Evolutionary conservation across 2,329 filamentous ascomycete species (phyloP), one percentile per base, ranked within the genome.

Genomic region (Alternaria infectoria): DNA sequence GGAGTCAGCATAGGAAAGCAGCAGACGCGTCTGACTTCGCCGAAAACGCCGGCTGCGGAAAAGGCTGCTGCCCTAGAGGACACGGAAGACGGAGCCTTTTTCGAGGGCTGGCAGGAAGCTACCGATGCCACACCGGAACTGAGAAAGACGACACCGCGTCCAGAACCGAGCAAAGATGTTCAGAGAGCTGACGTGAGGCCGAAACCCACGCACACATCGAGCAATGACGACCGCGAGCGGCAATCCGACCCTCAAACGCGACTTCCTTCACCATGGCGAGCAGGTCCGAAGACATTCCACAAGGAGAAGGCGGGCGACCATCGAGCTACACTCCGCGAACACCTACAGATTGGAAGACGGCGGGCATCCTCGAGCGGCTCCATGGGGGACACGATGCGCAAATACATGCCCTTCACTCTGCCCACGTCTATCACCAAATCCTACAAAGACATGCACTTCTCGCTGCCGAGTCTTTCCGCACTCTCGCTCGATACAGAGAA

Each of bases 1-100:
- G 87, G 86, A 3, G 82, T 89, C 70, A 89, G 87, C 72, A 88
- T 90, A 65, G 83, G 86, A 62, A 82, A 81, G 43, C 81, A 83
- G 45, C 88, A 90, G 74, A 87, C 83, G 54, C 83, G 85, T 46
- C 80, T 89, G 73, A 85, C 83, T 36, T 86, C 86, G 17, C 84
- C 86, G 10, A 81, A 82, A 45, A 89, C 87, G 5, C 87, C 87
- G 1, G 85, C 85, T 10, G 84, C 84, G 19, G 87, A 89, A 72
- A 89, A 89, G 74, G 84, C 81, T n/a, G 84, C 85, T 3, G 84
- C 83, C 2, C 77, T 90, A 69, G 85, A 87, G 63, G 79, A 82
- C 32, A 67, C 71, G 15, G 76, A 77, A 19, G 79, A 79, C 30
- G 83, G 82, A 5, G 82, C 76, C 15, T 84, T 86, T 67, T 87